Percentiles rank a stretch among this genome's conserved stretches.
Evolutionary conservation across 2,329 filamentous ascomycete species (phyloP).

Genomic region (Trichoderma lentiforme): DNA sequence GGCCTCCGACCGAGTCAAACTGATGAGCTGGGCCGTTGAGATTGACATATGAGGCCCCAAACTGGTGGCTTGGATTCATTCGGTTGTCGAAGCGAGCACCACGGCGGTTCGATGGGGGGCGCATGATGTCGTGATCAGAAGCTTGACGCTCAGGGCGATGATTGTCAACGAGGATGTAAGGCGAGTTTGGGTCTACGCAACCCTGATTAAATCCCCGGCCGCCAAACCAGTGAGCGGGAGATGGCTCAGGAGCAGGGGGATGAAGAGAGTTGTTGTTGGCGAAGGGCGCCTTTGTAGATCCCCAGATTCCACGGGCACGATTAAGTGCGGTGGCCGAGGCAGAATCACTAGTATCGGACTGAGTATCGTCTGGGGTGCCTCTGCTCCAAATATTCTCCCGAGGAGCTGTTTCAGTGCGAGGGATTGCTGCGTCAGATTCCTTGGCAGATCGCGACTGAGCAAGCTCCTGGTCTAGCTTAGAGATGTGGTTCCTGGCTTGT

Average conservation of each 20-base stretch:
- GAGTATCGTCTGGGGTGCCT: slow-evolving; percentile 48
- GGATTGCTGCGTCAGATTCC: slow-evolving; percentile 37
- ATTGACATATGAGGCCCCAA: slow-evolving; percentile 33
- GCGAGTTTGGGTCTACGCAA: slow-evolving; percentile 39
- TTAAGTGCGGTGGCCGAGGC: slow-evolving; percentile 50
- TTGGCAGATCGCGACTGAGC: slow-evolving; percentile 60
- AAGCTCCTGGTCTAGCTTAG: slow-evolving; percentile 68
- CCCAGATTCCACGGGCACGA: slow-evolving; percentile 56
- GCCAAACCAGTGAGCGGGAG: slow-evolving; percentile 44
- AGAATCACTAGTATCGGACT: slow-evolving; percentile 56
- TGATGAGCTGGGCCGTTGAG: slow-evolving; percentile 30
- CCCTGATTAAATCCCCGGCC: slow-evolving; percentile 38
- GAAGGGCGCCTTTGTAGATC: slow-evolving; percentile 44
- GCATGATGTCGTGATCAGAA: slow-evolving; percentile 48
- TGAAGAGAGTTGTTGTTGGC: slow-evolving; percentile 33
- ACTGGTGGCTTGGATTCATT: slow-evolving; percentile 35
- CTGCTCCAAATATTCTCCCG: slow-evolving; percentile 50
- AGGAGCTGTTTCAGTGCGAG: slow-evolving; percentile 23
- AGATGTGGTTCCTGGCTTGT: slow-evolving; percentile 66
- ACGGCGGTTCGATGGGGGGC: slow-evolving; percentile 43
- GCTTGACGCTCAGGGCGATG: slow-evolving; percentile 47
- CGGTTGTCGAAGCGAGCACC: slow-evolving; percentile 47
- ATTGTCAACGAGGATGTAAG: slow-evolving; percentile 38
- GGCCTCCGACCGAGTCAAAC: slow-evolving; percentile 36
- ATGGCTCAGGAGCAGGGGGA: slow-evolving; percentile 36